Base-by-base conservation (phyloP, 129 eudicot genomes). In the Helianthus tuberosus region DNA sequence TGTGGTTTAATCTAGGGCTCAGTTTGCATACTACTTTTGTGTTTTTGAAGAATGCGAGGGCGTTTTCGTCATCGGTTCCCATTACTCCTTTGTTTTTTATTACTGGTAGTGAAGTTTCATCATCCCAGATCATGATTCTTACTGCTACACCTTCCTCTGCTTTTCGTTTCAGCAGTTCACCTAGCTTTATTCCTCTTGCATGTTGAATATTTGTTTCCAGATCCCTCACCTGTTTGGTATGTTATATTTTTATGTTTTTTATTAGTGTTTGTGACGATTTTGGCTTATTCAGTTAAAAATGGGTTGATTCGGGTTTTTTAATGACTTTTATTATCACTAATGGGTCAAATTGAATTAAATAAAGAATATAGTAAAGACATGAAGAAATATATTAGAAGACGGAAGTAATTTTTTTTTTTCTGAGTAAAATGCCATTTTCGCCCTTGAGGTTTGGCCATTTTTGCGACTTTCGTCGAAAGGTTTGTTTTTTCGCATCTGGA, bases 121-220 rank as follows among this genome's bases (percentile, higher is more conserved):
- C 99, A 15, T 91, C 86, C 99, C 99, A 94, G 41, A 94, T 80
- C 87, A 94, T 69, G 76, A 94, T 83, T 72, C 91, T 84, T 71
- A 94, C 97, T 11, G 90, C 89, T 11, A 91, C 97, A 44, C 99
- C 99, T 86, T 94, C 98, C 17, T 88, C 96, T 50, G 99, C 96
- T 83, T 94, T 94, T 46, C 91, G 82, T 64, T 85, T 90, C 66
- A 94, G 48, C 63, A 94, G 64, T 14, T 88, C 96, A 39, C 99
- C 99, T 2, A 94, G 84, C 68, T 79, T 88, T 54, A 94, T 84
- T 63, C 99, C 99, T 77, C 66, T 67, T 66, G 97, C 99, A 54
- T 87, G 97, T 38, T 89, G 97, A 39, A 94, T 86, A 15, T 83
- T 86, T n/a, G 97, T 88, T 64, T 88, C 80, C 8, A 89, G 75